A percentile compares a stretch with the other conserved stretches of the same genome.
Evolutionary conservation across 495 filamentous ascomycete genomes (phyloP).

Genomic region (Bryoglossum gracile): DNA sequence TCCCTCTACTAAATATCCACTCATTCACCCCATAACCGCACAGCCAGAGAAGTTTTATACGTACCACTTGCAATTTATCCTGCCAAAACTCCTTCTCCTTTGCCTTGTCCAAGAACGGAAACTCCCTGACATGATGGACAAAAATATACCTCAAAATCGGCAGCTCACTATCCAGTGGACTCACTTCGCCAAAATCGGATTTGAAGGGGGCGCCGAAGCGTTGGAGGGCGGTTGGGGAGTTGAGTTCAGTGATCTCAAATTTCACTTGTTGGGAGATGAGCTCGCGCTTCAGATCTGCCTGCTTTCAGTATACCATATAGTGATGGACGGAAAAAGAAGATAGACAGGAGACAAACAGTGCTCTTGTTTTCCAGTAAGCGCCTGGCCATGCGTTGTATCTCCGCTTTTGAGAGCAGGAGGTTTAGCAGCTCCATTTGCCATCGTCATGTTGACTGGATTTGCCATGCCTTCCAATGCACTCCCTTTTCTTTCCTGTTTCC

Average conservation of each 20-base stretch:
- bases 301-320: constrained; percentile 1
- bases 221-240: constrained; percentile 87
- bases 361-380: constrained; percentile 91
- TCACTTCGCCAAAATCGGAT: constrained; percentile 85
- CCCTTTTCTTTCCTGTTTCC: not conserved
- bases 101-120: constrained; percentile 92
- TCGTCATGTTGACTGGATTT: not conserved
- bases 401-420: no score
- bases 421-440: constrained; percentile 6
- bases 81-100: constrained; percentile 99
- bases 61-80: constrained; percentile 88
- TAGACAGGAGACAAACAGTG: constrained; percentile 59
- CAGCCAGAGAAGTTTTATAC: constrained; percentile 29
- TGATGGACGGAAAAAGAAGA: not conserved
- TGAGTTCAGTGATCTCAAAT: constrained; percentile 83
- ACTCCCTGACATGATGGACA: constrained; percentile 95
- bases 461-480: not conserved
- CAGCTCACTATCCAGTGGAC: constrained; percentile 87
- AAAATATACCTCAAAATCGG: constrained; percentile 95
- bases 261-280: constrained; percentile 83
- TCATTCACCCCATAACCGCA: not conserved
- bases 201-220: constrained; percentile 93
- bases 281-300: constrained; percentile 89
- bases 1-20: no score
- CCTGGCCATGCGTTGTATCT: no score